phyloP scores from a whole-genome alignment of 2,329 filamentous ascomycete genomes.

The Teratosphaeria viscida region DNA sequence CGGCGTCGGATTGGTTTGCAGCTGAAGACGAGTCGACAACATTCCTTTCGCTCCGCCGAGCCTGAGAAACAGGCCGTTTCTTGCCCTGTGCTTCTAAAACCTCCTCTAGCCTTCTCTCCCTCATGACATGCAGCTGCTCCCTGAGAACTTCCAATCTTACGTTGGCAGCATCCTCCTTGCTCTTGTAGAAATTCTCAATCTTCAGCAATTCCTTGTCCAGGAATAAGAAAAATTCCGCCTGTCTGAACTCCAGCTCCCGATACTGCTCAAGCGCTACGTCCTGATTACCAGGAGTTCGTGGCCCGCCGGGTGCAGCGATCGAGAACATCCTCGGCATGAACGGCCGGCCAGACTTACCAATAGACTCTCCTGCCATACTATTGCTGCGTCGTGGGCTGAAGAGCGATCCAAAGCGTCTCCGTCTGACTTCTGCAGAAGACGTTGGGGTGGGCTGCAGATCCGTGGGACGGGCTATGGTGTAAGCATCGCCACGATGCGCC shows the following conservation, averaged over 20 bases:
- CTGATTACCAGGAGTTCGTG: constrained; percentile 26
- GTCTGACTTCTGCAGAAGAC: not conserved
- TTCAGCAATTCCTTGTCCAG: constrained; percentile 80
- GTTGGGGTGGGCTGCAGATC: not conserved
- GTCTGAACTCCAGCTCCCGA: constrained; percentile 58
- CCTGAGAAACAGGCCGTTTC: not conserved
- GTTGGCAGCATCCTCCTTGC: constrained; percentile 78
- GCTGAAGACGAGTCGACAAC: not conserved
- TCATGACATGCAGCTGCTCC: constrained; percentile 86
- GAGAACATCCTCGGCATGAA: constrained; percentile 18
- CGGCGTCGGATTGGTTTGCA: not conserved
- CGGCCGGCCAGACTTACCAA: constrained; percentile 3
- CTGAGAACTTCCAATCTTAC: constrained; percentile 72
- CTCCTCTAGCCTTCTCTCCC: constrained; percentile 69
- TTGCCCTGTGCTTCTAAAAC: constrained; percentile 34
- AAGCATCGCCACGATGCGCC: constrained; percentile 17
- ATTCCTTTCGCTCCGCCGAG: not conserved
- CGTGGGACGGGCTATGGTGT: constrained; percentile 10
- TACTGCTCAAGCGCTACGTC: constrained; percentile 44
- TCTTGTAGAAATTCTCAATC: constrained; percentile 78
- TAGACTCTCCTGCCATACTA: not conserved
- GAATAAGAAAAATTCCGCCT: constrained; percentile 80
- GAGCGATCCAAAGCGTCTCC: constrained; percentile 5
- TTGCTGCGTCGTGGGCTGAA: constrained; percentile 28
- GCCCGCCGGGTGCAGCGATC: constrained; percentile 8